These are phyloP conservation scores for Pyrenophora teres DNA, from an alignment of 2,329 filamentous ascomycete genomes.

Conservation along the genomic window DNA sequence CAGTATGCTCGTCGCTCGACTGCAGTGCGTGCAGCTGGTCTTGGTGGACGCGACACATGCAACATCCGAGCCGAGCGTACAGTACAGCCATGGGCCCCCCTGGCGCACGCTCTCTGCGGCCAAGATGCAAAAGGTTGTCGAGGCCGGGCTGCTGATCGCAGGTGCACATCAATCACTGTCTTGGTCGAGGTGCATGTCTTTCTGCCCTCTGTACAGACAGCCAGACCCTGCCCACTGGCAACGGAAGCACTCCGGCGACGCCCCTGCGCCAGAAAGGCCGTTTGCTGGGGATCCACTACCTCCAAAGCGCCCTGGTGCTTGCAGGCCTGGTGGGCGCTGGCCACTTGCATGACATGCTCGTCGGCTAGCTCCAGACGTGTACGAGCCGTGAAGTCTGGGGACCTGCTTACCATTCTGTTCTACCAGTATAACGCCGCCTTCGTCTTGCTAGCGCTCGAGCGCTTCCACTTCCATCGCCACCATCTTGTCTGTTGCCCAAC, in stretches of 20 bases:
- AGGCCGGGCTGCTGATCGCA: constrained; percentile 13
- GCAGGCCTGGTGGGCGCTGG: constrained; percentile 19
- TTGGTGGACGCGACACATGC: neutral
- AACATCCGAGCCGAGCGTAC: constrained; percentile 17
- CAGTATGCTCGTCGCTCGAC: no score
- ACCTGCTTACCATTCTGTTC: constrained; percentile 30
- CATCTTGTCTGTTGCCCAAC: constrained; percentile 19
- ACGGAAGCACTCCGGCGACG: constrained; percentile 17
- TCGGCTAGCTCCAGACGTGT: constrained; percentile 12
- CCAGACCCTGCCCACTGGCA: constrained; percentile 17
- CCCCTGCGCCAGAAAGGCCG: constrained; percentile 31
- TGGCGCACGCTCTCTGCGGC: constrained; percentile 13
- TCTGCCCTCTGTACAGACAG: neutral
- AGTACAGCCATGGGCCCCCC: constrained; percentile 4
- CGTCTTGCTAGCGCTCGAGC: constrained; percentile 10
- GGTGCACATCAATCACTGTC: constrained; percentile 10
- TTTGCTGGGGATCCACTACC: constrained; percentile 21
- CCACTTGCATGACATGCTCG: constrained; percentile 33
- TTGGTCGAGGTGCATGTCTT: neutral
- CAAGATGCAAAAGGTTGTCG: constrained; percentile 12
- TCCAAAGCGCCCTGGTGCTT: constrained; percentile 26
- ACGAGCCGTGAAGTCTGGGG: constrained; percentile 31
- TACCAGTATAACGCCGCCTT: constrained; percentile 14
- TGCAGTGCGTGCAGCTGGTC: no score
- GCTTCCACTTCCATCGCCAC: constrained; percentile 17